phyloP scores from a whole-genome alignment of 2,329 filamentous ascomycete species.

The Phoma sp. region DNA sequence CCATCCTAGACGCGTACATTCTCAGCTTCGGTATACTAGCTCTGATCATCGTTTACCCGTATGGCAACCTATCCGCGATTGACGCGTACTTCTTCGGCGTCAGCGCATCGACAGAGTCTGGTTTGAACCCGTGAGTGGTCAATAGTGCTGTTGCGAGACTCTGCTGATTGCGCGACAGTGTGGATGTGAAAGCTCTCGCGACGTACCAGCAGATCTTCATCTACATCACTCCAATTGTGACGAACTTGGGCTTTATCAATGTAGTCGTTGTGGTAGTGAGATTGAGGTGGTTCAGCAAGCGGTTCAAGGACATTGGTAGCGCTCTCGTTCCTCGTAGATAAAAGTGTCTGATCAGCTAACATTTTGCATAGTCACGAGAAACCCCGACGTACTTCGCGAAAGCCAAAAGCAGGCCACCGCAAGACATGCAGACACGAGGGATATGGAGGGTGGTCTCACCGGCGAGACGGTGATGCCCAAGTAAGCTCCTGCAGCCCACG shows the following conservation, averaged over 20 bases:
- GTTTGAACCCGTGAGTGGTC: constrained; percentile 55
- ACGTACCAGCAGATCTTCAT: constrained; percentile 61
- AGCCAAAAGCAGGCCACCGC: background rate
- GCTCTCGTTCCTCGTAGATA: background rate
- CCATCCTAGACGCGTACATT: constrained; percentile 51
- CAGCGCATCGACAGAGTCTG: constrained; percentile 59
- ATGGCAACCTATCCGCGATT: constrained; percentile 51
- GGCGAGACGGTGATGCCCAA: constrained; percentile 4
- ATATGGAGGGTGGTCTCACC: constrained; percentile 12
- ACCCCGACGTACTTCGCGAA: background rate
- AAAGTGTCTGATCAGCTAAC: no score
- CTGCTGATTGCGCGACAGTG: constrained; percentile 35
- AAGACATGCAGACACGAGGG: background rate
- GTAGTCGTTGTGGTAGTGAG: constrained; percentile 57
- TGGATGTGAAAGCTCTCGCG: constrained; percentile 58
- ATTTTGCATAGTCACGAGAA: no score
- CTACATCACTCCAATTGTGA: constrained; percentile 58
- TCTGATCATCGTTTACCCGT: constrained; percentile 47
- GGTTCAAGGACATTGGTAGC: constrained; percentile 48
- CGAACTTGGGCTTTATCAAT: constrained; percentile 59
- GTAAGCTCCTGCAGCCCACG: no score
- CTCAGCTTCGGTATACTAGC: constrained; percentile 46
- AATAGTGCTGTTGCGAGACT: background rate
- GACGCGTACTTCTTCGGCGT: constrained; percentile 60
- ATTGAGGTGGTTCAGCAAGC: constrained; percentile 58